These are phyloP conservation scores for Eucalyptus erythrocorys DNA, from an alignment of 345 rosid species.

Conservation along the genomic window DNA sequence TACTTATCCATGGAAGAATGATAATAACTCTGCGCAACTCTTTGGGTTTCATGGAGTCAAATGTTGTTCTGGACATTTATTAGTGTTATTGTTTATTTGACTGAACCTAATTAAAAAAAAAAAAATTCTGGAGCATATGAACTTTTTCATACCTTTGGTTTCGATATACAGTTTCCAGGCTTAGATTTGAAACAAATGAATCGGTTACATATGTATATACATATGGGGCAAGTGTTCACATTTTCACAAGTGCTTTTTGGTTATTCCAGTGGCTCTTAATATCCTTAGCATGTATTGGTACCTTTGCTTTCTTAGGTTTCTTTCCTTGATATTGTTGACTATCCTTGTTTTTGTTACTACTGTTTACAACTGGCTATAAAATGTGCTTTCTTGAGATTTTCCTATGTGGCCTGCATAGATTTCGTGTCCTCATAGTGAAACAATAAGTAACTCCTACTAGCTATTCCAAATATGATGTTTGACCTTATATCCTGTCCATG, in stretches of 20 bases:
- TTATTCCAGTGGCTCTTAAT: background rate
- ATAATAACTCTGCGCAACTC: background rate
- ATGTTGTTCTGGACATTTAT: background rate
- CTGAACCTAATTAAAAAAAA: background rate
- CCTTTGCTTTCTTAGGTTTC: background rate
- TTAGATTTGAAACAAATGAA: background rate
- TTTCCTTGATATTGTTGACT: background rate
- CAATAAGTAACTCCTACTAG: background rate
- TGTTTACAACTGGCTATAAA: background rate
- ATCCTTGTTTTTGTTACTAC: background rate
- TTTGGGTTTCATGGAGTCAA: background rate
- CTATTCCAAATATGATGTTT: background rate
- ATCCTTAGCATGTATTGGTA: background rate
- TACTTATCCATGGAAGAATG: background rate
- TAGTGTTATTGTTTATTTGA: background rate
- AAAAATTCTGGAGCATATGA: background rate
- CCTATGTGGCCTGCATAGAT: background rate
- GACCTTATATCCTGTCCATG: background rate
- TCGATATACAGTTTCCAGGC: background rate
- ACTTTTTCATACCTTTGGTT: background rate
- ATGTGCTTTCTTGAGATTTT: background rate
- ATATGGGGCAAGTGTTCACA: background rate
- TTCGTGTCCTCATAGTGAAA: background rate
- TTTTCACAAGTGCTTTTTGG: background rate
- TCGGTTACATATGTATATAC: background rate